Percentiles rank a stretch among this genome's conserved stretches.
These are phyloP conservation scores for Penicillium tannophilum DNA, from an alignment of 495 filamentous ascomycete species.

Conservation along the genomic window DNA sequence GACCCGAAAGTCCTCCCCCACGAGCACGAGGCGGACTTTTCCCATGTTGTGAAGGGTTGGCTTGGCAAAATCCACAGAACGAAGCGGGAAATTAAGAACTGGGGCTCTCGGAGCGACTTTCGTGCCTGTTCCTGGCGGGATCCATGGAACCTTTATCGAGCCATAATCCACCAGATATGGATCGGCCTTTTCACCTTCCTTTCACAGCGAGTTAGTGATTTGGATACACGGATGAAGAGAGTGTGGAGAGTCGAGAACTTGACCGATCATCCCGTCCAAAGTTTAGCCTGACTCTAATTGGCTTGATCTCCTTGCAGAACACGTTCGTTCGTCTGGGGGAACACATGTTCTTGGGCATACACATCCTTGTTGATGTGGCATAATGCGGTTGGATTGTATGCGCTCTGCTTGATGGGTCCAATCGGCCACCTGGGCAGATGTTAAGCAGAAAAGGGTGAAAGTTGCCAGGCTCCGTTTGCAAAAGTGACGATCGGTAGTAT, in stretches of 20 bases:
- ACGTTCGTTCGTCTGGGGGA: constrained; percentile 8
- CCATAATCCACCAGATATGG: constrained; percentile 4
- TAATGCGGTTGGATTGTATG: neutral
- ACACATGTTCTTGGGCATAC: constrained; percentile 1
- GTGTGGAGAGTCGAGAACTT: constrained; percentile 17
- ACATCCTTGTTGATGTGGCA: neutral
- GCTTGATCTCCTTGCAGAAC: constrained; percentile 2
- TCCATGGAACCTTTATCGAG: constrained; percentile 16
- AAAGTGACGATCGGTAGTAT: neutral
- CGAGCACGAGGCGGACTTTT: constrained; percentile 7
- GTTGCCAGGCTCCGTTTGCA: neutral
- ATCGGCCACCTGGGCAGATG: neutral
- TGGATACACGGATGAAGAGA: neutral
- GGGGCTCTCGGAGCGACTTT: constrained; percentile 14
- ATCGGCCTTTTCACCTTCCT: constrained; percentile 17
- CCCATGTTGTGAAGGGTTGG: neutral
- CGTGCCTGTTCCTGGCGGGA: constrained; percentile 21
- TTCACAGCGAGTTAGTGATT: constrained; percentile 6
- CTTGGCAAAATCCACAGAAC: constrained; percentile 6
- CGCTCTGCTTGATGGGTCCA: neutral
- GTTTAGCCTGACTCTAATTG: neutral
- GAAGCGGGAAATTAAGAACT: neutral
- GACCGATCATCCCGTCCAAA: constrained; percentile 12
- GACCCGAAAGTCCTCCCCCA: constrained; percentile 12
- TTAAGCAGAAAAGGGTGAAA: neutral